phyloP scores from a whole-genome alignment of 805 yeast genomes.

The Saccharomycopsis malanga region DNA sequence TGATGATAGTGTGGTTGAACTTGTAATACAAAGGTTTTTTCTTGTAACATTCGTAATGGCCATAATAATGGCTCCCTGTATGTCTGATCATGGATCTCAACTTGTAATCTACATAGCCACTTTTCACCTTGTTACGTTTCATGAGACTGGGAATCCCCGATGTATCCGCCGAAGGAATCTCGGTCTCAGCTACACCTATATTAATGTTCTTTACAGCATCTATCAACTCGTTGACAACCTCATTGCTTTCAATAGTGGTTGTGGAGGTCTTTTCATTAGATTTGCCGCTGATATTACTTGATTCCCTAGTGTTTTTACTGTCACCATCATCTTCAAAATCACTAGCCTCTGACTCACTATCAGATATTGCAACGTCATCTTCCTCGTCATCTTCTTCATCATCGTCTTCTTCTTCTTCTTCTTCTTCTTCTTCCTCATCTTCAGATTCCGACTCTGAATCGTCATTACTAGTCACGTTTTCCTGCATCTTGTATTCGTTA shows the following conservation, averaged over 20 bases:
- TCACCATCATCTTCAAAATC: slow-evolving; percentile 27
- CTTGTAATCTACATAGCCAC: slow-evolving; percentile 38
- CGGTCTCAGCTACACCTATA: slow-evolving; percentile 28
- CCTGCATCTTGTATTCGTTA: slow-evolving; percentile 27
- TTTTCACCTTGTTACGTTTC: slow-evolving; percentile 1
- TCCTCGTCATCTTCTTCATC: slow-evolving; percentile 14
- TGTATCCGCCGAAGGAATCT: neutral
- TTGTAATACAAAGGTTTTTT: slow-evolving; percentile 49
- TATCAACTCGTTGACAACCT: slow-evolving; percentile 13
- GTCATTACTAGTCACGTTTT: slow-evolving; percentile 23
- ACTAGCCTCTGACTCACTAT: slow-evolving; percentile 12
- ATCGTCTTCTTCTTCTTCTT: slow-evolving; percentile 23
- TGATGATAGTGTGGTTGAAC: slow-evolving; percentile 25
- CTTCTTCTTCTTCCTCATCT: slow-evolving; percentile 13
- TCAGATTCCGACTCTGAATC: slow-evolving; percentile 27
- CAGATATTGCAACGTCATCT: slow-evolving; percentile 10
- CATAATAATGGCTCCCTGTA: slow-evolving; percentile 79
- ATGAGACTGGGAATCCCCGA: neutral
- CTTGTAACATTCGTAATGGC: slow-evolving; percentile 87
- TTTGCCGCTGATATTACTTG: neutral
- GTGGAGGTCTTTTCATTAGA: neutral
- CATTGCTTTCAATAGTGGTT: slow-evolving; percentile 19
- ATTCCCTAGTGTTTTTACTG: slow-evolving; percentile 18
- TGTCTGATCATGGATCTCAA: slow-evolving; percentile 75
- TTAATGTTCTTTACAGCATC: slow-evolving; percentile 26